Base-by-base conservation (phyloP, 768 basidiomycete genomes). In the Termitomyces sp. region DNA sequence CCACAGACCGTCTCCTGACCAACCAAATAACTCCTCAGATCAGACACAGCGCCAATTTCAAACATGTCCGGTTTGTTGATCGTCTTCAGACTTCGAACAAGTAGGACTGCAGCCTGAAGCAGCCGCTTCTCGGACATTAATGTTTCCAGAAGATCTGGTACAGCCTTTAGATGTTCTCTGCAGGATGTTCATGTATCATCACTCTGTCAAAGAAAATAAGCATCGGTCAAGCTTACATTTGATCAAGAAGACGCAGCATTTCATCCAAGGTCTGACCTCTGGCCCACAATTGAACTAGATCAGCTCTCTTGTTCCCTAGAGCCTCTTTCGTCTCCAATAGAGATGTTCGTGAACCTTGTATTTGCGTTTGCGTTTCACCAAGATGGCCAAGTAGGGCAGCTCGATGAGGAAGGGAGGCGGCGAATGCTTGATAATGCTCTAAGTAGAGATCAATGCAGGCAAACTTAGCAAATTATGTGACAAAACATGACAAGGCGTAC, bases 81-180 rank as follows among this genome's bases (percentile, higher is more conserved):
- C 36, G 88, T 84, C 74, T 96, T 98, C 52, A 97, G 75, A 68
- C 91, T 94, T 55, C 91, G 81, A 40, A 97, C 86, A 34, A 99
- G 84, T 8, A 98, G 78, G 12, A 90, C 84, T 1, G 96, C 86
- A 2, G 97, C 96, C 66, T 94, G 89, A 40, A 98, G 78, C 48
- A 98, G 83, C 12, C 92, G 86, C 71, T 98, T 98, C 73, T 98
- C 97, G 4, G 95, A 93, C 69, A 98, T 93, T n/a, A 98, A 76
- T 3, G 90, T 88, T 73, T 99, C 97, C 25, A 99, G 79, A 20
- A 87, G 81, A 68, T 98, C 97, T 7, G 97, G 96, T 4, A 98
- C 87, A 48, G 88, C 81, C 73, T 94, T 95, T 45, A 99, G 77
- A 67, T 90, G 83, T 71, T 99, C 97, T 49, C 96, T 98, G 69